These are phyloP conservation scores for Ceratobasidium sp. DNA, from an alignment of 1,284 basidiomycete species.

Conservation along the genomic window DNA sequence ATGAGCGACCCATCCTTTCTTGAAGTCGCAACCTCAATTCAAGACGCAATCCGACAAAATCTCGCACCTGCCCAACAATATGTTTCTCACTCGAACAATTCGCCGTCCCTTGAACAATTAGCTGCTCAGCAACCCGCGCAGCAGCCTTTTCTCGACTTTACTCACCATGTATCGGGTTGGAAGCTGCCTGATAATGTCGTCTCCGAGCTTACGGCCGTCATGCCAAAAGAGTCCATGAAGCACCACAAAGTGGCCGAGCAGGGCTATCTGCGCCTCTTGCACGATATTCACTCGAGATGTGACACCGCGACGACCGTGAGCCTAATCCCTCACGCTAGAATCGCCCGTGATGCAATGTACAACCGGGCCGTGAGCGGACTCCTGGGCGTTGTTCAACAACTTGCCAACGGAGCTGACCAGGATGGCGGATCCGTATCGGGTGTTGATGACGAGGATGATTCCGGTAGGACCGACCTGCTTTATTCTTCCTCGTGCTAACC, in stretches of 20 bases:
- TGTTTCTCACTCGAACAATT: neutral
- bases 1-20: conserved; percentile 15
- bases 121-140: neutral
- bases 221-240: neutral
- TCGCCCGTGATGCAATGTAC: conserved; percentile 20
- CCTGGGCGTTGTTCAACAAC: conserved; percentile 3
- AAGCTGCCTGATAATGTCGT: neutral
- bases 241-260: neutral
- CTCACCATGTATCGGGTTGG: neutral
- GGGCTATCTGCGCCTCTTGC: neutral
- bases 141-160: neutral
- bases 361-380: neutral
- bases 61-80: neutral
- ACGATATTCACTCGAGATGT: conserved; percentile 4
- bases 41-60: neutral
- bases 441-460: conserved; percentile 8
- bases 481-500: neutral
- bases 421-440: conserved; percentile 14
- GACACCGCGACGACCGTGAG: neutral
- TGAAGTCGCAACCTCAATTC: neutral
- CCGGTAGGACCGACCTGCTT: neutral
- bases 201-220: neutral
- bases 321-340: neutral
- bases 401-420: neutral
- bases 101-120: neutral